Evolutionary conservation across 805 yeast species (phyloP).

Genomic region (Jamesozyma jinghongensis): DNA sequence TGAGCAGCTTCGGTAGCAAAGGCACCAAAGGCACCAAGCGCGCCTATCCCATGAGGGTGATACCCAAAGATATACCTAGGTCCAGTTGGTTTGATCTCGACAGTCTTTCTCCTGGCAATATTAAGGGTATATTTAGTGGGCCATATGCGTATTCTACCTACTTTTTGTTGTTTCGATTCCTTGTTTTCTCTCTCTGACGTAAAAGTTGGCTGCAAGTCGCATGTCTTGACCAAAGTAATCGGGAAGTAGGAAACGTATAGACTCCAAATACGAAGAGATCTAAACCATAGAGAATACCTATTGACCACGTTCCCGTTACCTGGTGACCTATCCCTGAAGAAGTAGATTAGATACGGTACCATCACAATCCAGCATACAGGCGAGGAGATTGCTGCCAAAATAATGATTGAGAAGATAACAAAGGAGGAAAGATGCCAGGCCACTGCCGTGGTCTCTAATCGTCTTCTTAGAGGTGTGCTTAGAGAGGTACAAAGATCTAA

Average conservation of each 20-base stretch:
- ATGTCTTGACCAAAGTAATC: conserved; percentile 55
- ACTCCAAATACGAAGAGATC: conserved; percentile 53
- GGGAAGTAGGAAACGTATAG: conserved; percentile 78
- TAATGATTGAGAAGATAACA: conserved; percentile 38
- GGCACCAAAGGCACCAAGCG: conserved; percentile 82
- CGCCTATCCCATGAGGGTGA: conserved; percentile 95
- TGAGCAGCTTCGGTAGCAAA: conserved; percentile 75
- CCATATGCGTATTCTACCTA: conserved; percentile 11
- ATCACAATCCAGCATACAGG: conserved; percentile 61
- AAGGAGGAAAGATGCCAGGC: conserved; percentile 71
- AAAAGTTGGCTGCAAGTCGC: conserved; percentile 67
- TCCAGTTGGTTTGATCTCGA: conserved; percentile 29
- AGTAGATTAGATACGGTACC: conserved; percentile 55
- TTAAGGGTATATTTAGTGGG: conserved; percentile 16
- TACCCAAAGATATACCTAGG: conserved; percentile 83
- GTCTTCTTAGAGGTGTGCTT: conserved; percentile 43
- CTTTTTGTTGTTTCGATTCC: conserved; percentile 4
- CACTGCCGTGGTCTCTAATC: conserved; percentile 60
- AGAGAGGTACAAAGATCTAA: conserved; percentile 38
- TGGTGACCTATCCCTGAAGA: conserved; percentile 54
- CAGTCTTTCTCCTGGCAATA: conserved; percentile 5
- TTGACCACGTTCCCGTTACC: conserved; percentile 60
- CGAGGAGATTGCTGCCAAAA: conserved; percentile 49
- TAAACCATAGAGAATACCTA: conserved; percentile 48
- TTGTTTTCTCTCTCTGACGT: conserved; percentile 27